Conservation (phyloP, 805 yeast species). For the Starmerella gropengiesseri region DNA sequence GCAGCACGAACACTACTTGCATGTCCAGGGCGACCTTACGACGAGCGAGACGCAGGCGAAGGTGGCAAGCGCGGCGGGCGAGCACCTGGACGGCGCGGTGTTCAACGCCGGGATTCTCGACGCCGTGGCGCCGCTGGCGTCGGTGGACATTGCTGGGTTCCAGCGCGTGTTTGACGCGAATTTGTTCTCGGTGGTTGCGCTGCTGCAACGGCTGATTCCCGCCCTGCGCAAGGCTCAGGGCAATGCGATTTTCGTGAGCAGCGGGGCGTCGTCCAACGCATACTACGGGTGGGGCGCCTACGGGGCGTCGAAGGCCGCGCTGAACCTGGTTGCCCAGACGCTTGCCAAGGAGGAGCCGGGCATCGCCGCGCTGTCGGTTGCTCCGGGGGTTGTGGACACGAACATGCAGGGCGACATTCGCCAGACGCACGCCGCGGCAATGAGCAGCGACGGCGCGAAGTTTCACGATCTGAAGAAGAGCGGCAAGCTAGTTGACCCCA, state of each 20-base stretch:
- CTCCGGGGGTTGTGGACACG: conserved; percentile 94
- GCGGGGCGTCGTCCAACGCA: conserved; percentile 68
- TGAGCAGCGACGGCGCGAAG: conserved; percentile 51
- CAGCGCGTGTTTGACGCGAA: conserved; percentile 59
- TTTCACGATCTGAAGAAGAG: conserved; percentile 54
- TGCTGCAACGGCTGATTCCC: conserved; percentile 40
- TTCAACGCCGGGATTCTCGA: conserved; percentile 69
- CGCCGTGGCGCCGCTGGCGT: conserved; percentile 49
- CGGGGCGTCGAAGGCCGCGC: conserved; percentile 83
- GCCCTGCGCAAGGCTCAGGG: conserved; percentile 48
- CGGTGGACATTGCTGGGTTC: conserved; percentile 46
- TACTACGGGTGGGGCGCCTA: conserved; percentile 81
- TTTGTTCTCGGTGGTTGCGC: conserved; percentile 58
- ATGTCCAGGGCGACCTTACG: conserved; percentile 45
- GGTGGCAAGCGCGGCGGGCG: conserved; percentile 27
- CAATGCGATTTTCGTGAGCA: conserved; percentile 64
- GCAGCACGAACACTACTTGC: conserved; percentile 30
- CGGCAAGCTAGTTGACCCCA: conserved; percentile 52
- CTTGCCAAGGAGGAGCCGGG: conserved; percentile 57
- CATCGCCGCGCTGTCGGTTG: conserved; percentile 57
- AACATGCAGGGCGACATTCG: conserved; percentile 77
- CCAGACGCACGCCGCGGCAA: conserved; percentile 43
- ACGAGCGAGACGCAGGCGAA: conserved; percentile 29
- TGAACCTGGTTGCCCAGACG: conserved; percentile 62
- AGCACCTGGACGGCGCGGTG: conserved; percentile 37